These are phyloP conservation scores for Leccinum subgranulosum DNA, from an alignment of 768 basidiomycete genomes.

Conservation along the genomic window DNA sequence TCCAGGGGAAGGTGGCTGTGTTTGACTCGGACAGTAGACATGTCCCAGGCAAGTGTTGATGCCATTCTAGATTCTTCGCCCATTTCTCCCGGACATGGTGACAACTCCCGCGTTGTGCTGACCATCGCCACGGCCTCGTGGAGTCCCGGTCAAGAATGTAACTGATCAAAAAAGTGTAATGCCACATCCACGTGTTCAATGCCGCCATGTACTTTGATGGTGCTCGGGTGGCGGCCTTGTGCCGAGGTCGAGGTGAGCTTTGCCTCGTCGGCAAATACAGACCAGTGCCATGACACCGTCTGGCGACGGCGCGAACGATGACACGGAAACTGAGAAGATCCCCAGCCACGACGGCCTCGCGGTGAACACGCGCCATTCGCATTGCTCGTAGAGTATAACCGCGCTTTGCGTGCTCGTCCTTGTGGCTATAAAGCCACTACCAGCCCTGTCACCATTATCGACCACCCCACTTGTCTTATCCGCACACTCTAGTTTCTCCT, in stretches of 20 bases:
- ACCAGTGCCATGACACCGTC: constrained; percentile 3
- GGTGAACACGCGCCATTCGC: constrained; percentile 32
- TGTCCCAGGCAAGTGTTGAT: neutral
- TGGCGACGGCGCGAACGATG: constrained; percentile 11
- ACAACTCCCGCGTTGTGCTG: neutral
- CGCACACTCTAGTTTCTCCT: constrained; percentile 26
- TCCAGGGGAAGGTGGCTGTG: neutral
- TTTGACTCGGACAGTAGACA: too few species aligned
- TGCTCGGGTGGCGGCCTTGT: constrained; percentile 10
- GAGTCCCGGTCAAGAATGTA: constrained; percentile 9
- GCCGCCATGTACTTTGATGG: constrained; percentile 2
- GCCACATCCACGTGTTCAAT: constrained; percentile 14
- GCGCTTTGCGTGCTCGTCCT: constrained; percentile 8
- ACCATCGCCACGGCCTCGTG: constrained; percentile 11
- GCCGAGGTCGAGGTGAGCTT: constrained; percentile 9
- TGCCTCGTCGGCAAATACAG: constrained; percentile 18
- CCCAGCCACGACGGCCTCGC: constrained; percentile 24
- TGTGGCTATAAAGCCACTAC: constrained; percentile 26
- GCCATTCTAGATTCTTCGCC: neutral
- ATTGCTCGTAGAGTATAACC: constrained; percentile 16
- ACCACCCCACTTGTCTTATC: constrained; percentile 47
- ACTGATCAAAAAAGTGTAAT: constrained; percentile 4
- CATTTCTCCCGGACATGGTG: neutral
- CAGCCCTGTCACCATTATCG: constrained; percentile 4
- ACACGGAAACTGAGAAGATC: constrained; percentile 6